Percentiles rank a stretch among this genome's conserved stretches.
Conservation (phyloP, 495 filamentous ascomycete genomes). For the Peziza echinospora region DNA sequence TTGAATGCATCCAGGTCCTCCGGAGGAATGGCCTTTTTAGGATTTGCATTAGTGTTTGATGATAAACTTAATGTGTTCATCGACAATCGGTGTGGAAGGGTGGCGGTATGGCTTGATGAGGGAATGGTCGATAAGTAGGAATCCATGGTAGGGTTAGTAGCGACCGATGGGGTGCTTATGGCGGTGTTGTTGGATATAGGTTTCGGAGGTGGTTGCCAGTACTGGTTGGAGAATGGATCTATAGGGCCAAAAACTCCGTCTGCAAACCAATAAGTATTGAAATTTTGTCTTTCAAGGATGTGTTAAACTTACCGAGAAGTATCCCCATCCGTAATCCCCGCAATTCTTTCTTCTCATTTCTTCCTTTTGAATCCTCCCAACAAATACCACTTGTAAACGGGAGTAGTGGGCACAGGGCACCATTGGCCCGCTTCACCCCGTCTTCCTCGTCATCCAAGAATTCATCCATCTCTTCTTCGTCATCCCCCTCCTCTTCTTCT, state of each 20-base stretch:
- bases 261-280: slow-evolving; percentile 3
- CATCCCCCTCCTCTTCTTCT: slow-evolving; percentile 45
- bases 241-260: slow-evolving; percentile 30
- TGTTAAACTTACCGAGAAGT: slow-evolving; percentile 40
- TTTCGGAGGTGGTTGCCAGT: slow-evolving; percentile 40
- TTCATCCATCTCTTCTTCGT: slow-evolving; percentile 47
- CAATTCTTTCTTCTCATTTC: slow-evolving; percentile 24
- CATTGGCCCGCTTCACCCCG: slow-evolving; percentile 18
- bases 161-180: slow-evolving; percentile 21
- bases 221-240: slow-evolving; percentile 61
- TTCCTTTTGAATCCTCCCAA: slow-evolving; percentile 42
- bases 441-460: slow-evolving; percentile 55
- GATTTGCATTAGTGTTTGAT: slow-evolving; percentile 3
- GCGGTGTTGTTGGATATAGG: slow-evolving; percentile 18
- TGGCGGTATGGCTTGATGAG: slow-evolving; percentile 4
- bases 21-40: slow-evolving; percentile 31
- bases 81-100: slow-evolving; percentile 7
- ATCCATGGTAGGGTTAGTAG: slow-evolving; percentile 18
- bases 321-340: slow-evolving; percentile 46
- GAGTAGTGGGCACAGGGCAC: slow-evolving; percentile 44
- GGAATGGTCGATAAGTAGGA: background rate
- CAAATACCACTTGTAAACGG: slow-evolving; percentile 57
- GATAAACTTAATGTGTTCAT: background rate
- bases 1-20: slow-evolving; percentile 56
- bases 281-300: background rate